Evolutionary conservation across 2,329 filamentous ascomycete genomes (phyloP).

Genomic region (Epichloe sibirici): DNA sequence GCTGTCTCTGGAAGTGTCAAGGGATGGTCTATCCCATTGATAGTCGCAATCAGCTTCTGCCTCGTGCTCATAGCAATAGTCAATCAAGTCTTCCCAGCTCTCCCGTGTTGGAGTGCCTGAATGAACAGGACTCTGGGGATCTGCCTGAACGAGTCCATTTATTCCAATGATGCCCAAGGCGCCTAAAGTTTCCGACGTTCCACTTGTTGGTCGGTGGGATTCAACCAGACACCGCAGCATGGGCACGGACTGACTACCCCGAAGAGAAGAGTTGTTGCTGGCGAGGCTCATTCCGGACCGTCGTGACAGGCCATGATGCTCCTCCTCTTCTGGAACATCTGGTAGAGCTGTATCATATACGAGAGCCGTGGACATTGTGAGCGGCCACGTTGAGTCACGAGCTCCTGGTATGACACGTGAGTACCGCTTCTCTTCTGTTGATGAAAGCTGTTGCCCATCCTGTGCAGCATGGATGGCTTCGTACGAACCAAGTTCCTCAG

Average conservation of each 20-base stretch:
- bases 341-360: conserved; percentile 35
- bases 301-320: conserved; percentile 27
- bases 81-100: conserved; percentile 58
- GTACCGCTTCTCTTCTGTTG: conserved; percentile 11
- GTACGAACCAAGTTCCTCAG: not conserved
- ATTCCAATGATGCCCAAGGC: conserved; percentile 26
- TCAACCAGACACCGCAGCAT: conserved; percentile 34
- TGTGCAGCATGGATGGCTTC: not conserved
- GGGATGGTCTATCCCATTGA: conserved; percentile 48
- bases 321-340: conserved; percentile 53
- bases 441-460: not conserved
- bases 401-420: conserved; percentile 30
- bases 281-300: conserved; percentile 31
- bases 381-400: conserved; percentile 31
- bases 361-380: conserved; percentile 13
- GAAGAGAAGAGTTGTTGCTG: conserved; percentile 38
- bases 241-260: conserved; percentile 44
- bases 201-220: conserved; percentile 31
- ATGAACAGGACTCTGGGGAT: conserved; percentile 16
- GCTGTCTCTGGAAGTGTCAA: conserved; percentile 26
- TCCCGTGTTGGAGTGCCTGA: conserved; percentile 18
- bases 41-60: conserved; percentile 56
- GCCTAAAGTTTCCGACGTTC: conserved; percentile 41
- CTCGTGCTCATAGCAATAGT: conserved; percentile 59
- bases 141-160: not conserved